A percentile compares a stretch with the other conserved stretches of the same genome.
These are phyloP conservation scores for Naganishia sp. DNA, from an alignment of 1,284 basidiomycete species.

Conservation along the genomic window DNA sequence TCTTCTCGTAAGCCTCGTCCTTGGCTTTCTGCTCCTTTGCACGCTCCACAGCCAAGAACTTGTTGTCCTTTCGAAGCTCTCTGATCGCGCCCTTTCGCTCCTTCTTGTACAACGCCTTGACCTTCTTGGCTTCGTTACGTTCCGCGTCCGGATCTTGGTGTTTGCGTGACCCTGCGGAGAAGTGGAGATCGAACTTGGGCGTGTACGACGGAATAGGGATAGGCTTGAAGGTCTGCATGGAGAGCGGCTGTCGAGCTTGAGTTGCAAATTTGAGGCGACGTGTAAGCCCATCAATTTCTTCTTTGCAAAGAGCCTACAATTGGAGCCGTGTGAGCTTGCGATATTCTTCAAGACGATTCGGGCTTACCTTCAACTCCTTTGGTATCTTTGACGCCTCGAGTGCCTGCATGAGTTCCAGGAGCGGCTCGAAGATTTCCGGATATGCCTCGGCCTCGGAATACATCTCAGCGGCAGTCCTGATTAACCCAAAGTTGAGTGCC, in stretches of 20 bases:
- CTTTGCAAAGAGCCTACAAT: conserved; percentile 56
- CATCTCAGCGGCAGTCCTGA: conserved; percentile 68
- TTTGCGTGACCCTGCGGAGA: conserved; percentile 63
- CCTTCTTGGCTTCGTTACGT: conserved; percentile 80
- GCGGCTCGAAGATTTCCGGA: conserved; percentile 76
- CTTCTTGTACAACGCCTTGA: conserved; percentile 88
- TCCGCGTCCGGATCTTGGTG: conserved; percentile 92
- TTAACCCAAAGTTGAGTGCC: conserved; percentile 63
- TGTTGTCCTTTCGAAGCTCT: conserved; percentile 91
- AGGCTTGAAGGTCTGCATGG: conserved; percentile 90
- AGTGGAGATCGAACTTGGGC: conserved; percentile 88
- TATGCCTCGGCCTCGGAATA: conserved; percentile 79
- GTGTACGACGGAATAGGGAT: conserved; percentile 91
- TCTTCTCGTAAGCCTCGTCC: conserved; percentile 72
- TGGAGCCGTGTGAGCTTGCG: conserved; percentile 19
- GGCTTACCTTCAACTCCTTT: conserved; percentile 62
- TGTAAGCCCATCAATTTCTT: conserved; percentile 57
- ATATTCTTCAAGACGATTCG: conserved; percentile 18
- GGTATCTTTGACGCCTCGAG: conserved; percentile 60
- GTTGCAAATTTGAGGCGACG: conserved; percentile 73
- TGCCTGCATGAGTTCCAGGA: conserved; percentile 62
- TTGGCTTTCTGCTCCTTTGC: conserved; percentile 80
- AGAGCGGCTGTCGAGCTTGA: conserved; percentile 73
- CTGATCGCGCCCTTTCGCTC: conserved; percentile 96
- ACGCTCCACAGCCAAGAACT: conserved; percentile 86